Conservation (phyloP, 257 asterid species). For the Capsicum rhomboideum region DNA sequence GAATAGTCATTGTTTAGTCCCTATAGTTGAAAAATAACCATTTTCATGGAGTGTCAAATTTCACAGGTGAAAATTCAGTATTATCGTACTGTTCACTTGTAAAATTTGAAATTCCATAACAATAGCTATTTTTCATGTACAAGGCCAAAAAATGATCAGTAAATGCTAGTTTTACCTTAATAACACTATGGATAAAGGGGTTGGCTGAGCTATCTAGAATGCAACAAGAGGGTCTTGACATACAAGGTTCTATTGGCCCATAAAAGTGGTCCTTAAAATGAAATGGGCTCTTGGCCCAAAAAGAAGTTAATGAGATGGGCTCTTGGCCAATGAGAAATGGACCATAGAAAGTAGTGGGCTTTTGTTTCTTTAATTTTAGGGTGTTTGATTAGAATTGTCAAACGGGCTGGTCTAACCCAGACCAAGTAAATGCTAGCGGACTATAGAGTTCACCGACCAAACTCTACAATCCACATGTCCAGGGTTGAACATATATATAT, state of each 20-base stretch:
- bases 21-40: background rate
- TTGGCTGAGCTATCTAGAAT: background rate
- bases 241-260: background rate
- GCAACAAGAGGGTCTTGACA: background rate
- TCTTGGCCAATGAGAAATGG: too few species aligned
- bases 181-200: too few species aligned
- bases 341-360: too few species aligned
- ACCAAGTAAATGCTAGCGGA: too few species aligned
- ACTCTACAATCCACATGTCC: too few species aligned
- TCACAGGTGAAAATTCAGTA: background rate
- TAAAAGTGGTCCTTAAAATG: background rate
- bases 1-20: background rate
- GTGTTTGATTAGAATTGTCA: too few species aligned
- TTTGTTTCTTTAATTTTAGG: too few species aligned
- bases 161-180: too few species aligned
- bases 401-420: too few species aligned
- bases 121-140: background rate
- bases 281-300: background rate
- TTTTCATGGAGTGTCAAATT: background rate
- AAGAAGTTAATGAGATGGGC: background rate
- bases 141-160: too few species aligned
- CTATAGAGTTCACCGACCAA: too few species aligned
- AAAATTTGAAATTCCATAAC: background rate
- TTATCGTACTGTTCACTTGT: background rate
- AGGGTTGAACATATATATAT: too few species aligned